Evolutionary conservation across 441 rosid species (phyloP).

Genomic region (Viola pubescens): DNA sequence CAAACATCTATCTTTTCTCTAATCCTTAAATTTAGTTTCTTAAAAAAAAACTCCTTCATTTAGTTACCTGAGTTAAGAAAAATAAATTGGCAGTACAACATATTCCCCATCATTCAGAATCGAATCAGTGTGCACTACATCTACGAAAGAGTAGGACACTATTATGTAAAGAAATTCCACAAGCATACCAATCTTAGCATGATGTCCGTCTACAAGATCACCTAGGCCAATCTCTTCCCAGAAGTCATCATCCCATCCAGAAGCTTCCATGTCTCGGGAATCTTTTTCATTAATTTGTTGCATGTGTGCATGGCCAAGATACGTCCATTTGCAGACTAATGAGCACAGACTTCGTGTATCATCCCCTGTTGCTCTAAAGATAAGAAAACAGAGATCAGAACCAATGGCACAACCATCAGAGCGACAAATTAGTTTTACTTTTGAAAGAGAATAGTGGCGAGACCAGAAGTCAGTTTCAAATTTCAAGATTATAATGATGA

Average conservation of each 20-base stretch:
- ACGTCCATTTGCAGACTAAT: conserved; percentile 94
- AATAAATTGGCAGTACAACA: too few species aligned
- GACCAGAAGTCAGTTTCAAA: conserved; percentile 5
- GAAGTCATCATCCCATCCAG: conserved; percentile 97
- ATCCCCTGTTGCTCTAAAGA: conserved; percentile 78
- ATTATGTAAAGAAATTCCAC: conserved; percentile 1
- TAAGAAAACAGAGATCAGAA: conserved; percentile 4
- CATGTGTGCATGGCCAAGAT: conserved; percentile 98
- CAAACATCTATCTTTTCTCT: too few species aligned
- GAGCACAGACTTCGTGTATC: conserved; percentile 96
- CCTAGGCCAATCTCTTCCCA: conserved; percentile 99
- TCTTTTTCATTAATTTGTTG: conserved; percentile 62
- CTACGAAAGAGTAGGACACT: too few species aligned
- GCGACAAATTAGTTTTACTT: neutral
- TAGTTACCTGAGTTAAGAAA: too few species aligned
- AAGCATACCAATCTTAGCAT: conserved; percentile 77
- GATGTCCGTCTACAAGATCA: conserved; percentile 86
- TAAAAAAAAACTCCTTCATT: too few species aligned
- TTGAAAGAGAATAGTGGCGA: neutral
- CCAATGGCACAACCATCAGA: conserved; percentile 15
- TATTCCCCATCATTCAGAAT: too few species aligned
- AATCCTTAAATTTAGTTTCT: too few species aligned
- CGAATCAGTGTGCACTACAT: too few species aligned
- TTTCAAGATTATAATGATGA: conserved; percentile 1
- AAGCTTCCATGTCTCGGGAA: conserved; percentile 86